Percentiles rank a stretch among this genome's conserved stretches.
phyloP scores from a whole-genome alignment of 1,284 basidiomycete genomes.

The Trametes sp. region DNA sequence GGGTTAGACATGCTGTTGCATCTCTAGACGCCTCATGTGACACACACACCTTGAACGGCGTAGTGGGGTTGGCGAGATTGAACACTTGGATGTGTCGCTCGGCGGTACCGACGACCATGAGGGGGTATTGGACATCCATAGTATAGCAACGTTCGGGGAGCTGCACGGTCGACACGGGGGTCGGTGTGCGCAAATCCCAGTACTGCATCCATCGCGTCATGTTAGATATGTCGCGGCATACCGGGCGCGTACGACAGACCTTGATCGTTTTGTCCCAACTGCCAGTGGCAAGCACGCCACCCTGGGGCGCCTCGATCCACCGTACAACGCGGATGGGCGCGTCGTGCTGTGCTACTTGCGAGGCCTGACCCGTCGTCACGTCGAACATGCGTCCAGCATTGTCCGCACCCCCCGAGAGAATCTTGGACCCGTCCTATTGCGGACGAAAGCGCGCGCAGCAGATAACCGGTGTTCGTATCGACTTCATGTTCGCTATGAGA shows the following conservation, averaged over 20 bases:
- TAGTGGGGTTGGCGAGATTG: constrained; percentile 84
- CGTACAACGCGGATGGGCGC: constrained; percentile 81
- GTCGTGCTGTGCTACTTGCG: constrained; percentile 86
- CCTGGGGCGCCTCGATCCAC: constrained; percentile 76
- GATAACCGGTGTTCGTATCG: background rate
- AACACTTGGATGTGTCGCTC: constrained; percentile 91
- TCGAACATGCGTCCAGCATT: constrained; percentile 87
- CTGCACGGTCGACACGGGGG: constrained; percentile 78
- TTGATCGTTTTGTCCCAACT: constrained; percentile 94
- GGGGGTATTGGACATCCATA: constrained; percentile 84
- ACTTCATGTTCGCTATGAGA: background rate
- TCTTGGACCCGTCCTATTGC: constrained; percentile 76
- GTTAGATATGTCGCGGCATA: background rate
- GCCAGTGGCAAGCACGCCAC: constrained; percentile 82
- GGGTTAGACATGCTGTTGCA: background rate
- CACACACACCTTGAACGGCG: constrained; percentile 71
- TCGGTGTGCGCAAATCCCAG: constrained; percentile 85
- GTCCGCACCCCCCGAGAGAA: constrained; percentile 89
- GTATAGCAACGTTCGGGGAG: constrained; percentile 92
- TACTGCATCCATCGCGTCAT: constrained; percentile 61
- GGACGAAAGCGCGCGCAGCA: background rate
- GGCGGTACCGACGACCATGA: constrained; percentile 96
- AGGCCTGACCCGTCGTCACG: constrained; percentile 73
- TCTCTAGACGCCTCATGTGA: background rate
- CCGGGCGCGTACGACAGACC: constrained; percentile 49